Evolutionary conservation across 176 grass and related monocot species (phyloP).

Genomic region (Aegilops bicornis): DNA sequence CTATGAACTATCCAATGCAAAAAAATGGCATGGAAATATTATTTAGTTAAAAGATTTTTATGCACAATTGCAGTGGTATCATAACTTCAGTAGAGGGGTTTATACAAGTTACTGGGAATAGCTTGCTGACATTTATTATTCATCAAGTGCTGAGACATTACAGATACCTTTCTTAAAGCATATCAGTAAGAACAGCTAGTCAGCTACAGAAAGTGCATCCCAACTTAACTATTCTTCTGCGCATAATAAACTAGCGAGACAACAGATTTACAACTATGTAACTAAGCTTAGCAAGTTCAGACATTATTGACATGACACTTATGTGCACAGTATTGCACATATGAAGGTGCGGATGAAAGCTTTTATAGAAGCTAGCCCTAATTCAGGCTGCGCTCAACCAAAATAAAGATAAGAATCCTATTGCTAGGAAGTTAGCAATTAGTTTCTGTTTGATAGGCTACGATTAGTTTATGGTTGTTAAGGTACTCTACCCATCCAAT

Average conservation of each 20-base stretch:
- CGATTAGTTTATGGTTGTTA: background rate
- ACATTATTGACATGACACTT: conserved; percentile 3
- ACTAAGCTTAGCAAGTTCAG: conserved; percentile 11
- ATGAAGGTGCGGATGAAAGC: background rate
- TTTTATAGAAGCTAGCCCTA: background rate
- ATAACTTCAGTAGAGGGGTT: background rate
- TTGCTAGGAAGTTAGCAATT: background rate
- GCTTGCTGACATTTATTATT: conserved; percentile 29
- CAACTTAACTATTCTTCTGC: background rate
- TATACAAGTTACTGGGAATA: conserved; percentile 25
- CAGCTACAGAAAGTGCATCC: background rate
- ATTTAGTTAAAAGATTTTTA: background rate
- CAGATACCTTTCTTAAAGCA: conserved; percentile 11
- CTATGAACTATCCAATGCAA: background rate
- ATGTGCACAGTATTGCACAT: background rate
- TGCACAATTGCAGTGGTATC: background rate
- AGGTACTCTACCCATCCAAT: background rate
- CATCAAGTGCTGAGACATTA: conserved; percentile 14
- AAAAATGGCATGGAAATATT: too few relatives aligned
- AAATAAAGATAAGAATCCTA: conserved; percentile 6
- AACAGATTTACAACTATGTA: background rate
- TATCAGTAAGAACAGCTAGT: background rate
- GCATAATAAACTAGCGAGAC: background rate
- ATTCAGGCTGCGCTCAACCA: background rate
- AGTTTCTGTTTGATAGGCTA: conserved; percentile 5